phyloP scores from a whole-genome alignment of 2,329 filamentous ascomycete species.

The Tothia fuscella region DNA sequence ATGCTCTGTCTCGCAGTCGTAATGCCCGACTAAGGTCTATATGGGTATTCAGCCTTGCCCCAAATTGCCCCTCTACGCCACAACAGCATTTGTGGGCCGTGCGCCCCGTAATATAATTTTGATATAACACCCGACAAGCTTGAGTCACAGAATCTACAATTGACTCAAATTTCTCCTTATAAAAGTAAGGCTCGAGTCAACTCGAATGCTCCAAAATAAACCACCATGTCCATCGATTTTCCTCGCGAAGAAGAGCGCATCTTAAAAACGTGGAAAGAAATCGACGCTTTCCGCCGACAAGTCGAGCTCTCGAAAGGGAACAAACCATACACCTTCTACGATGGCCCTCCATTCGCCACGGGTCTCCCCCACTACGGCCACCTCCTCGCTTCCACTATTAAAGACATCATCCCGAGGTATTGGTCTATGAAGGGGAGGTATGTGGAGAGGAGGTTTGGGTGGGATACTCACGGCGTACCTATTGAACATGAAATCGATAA shows the following conservation, averaged over 20 bases:
- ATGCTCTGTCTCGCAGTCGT: too few species aligned
- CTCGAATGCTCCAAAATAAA: too few species aligned
- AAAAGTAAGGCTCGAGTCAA: too few species aligned
- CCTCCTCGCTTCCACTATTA: slow-evolving; percentile 83
- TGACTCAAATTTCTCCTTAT: too few species aligned
- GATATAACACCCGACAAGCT: too few species aligned
- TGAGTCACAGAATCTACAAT: too few species aligned
- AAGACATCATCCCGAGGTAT: slow-evolving; percentile 91
- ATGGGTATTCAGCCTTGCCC: too few species aligned
- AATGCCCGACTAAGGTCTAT: too few species aligned
- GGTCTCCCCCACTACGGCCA: slow-evolving; percentile 60
- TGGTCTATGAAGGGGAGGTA: slow-evolving; percentile 96
- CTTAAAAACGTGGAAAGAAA: slow-evolving; percentile 79
- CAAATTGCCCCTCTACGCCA: too few species aligned
- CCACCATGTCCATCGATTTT: slow-evolving; percentile 55
- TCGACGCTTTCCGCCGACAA: slow-evolving; percentile 81
- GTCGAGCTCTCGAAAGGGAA: slow-evolving; percentile 74
- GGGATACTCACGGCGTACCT: slow-evolving; percentile 89
- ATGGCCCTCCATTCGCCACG: slow-evolving; percentile 48
- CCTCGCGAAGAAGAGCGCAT: slow-evolving; percentile 80
- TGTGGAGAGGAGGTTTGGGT: slow-evolving; percentile 85
- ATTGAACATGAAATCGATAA: slow-evolving; percentile 98
- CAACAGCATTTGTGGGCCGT: too few species aligned
- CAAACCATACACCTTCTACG: slow-evolving; percentile 84
- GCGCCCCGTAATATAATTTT: too few species aligned